Percentiles rank a stretch among this genome's conserved stretches.
These are phyloP conservation scores for Wickerhamiella dianesei DNA, from an alignment of 805 yeast genomes.

Conservation along the genomic window DNA sequence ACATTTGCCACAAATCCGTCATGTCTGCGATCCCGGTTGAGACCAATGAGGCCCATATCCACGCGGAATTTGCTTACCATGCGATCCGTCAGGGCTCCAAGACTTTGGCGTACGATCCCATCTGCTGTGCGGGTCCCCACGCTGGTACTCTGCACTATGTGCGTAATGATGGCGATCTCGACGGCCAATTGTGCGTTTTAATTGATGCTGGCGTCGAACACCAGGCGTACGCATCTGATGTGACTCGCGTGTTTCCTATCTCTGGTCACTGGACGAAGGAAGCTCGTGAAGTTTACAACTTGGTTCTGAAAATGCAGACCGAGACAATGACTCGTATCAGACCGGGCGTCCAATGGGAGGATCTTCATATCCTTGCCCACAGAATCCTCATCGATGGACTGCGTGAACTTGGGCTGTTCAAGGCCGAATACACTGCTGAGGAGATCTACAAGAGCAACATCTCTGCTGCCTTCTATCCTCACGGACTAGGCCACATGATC, in stretches of 20 bases:
- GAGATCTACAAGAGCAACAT: conserved; percentile 60
- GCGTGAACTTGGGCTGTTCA: conserved; percentile 62
- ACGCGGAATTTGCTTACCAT: conserved; percentile 91
- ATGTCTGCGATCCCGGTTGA: conserved; percentile 89
- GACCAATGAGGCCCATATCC: conserved; percentile 74
- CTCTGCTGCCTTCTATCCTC: conserved; percentile 79
- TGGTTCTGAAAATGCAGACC: conserved; percentile 72
- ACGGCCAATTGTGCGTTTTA: conserved; percentile 50
- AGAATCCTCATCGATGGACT: conserved; percentile 59
- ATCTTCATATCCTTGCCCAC: conserved; percentile 69
- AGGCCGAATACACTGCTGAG: conserved; percentile 34
- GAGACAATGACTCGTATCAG: conserved; percentile 56
- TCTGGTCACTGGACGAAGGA: conserved; percentile 82
- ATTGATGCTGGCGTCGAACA: conserved; percentile 98
- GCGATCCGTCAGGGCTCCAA: conserved; percentile 90
- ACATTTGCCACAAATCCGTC: conserved; percentile 77
- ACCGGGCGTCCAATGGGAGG: conserved; percentile 82
- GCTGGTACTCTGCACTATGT: conserved; percentile 87
- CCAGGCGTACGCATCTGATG: conserved; percentile 85
- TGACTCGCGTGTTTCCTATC: conserved; percentile 89
- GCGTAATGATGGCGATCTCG: conserved; percentile 56
- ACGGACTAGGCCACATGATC: conserved; percentile 84
- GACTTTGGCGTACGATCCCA: conserved; percentile 81
- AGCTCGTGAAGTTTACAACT: conserved; percentile 65
- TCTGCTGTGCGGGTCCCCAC: conserved; percentile 85